phyloP scores from a whole-genome alignment of 2,329 filamentous ascomycete genomes.

The Pezicula carpinea region DNA sequence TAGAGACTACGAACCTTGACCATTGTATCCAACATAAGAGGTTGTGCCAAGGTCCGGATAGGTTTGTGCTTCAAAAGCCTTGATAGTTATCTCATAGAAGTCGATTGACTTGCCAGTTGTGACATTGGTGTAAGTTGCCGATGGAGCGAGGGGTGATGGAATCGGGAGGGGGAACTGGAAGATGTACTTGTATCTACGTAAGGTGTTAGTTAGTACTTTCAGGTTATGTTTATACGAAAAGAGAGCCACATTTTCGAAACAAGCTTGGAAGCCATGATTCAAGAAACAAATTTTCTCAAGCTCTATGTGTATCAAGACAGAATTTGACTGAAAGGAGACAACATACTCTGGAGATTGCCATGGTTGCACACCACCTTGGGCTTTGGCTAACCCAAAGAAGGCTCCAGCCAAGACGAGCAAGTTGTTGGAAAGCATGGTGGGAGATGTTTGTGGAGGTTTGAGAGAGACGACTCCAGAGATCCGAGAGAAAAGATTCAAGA shows the following conservation, averaged over 20 bases:
- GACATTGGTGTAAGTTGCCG: slow-evolving; percentile 11
- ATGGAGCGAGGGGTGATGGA: slow-evolving; percentile 8
- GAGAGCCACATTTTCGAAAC: background rate
- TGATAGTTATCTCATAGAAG: slow-evolving; percentile 41
- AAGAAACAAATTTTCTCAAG: no score
- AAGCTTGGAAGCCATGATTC: no score
- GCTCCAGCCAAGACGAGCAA: background rate
- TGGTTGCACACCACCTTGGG: background rate
- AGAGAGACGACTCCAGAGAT: no score
- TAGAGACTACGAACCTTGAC: slow-evolving; percentile 26
- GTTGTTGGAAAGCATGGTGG: background rate
- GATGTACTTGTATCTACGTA: slow-evolving; percentile 17
- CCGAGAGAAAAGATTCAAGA: no score
- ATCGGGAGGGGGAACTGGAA: slow-evolving; percentile 16
- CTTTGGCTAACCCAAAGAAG: background rate
- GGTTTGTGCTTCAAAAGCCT: slow-evolving; percentile 34
- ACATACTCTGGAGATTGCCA: background rate
- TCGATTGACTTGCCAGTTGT: slow-evolving; percentile 30
- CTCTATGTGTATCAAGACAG: no score
- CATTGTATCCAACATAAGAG: slow-evolving; percentile 46
- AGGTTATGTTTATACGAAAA: no score
- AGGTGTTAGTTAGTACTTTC: background rate
- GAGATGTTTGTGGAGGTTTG: background rate
- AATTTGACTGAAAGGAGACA: no score
- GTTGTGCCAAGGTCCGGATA: slow-evolving; percentile 37